Percentiles rank a stretch among this genome's conserved stretches.
Evolutionary conservation across 1,139 yeast genomes (phyloP).

Genomic region (Meyerozyma carpophila): DNA sequence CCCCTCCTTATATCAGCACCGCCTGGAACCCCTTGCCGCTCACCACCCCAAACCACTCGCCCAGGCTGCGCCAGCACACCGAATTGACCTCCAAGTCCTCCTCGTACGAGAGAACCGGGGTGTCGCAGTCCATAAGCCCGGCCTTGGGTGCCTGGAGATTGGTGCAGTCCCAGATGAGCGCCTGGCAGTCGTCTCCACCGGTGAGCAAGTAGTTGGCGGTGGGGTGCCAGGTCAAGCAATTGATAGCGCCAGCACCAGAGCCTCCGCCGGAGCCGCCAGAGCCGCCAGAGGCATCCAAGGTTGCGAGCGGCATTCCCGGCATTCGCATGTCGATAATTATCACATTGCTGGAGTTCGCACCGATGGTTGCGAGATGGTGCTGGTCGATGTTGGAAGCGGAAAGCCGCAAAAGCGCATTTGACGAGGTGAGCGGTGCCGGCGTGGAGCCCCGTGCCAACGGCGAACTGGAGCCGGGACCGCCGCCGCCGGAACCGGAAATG

Average conservation of each 20-base stretch:
- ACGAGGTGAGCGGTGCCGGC: conserved; percentile 17
- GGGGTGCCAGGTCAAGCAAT: conserved; percentile 84
- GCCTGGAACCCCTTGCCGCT: conserved; percentile 81
- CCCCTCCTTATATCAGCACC: conserved; percentile 26
- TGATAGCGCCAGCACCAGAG: conserved; percentile 48
- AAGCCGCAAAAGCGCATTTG: conserved; percentile 65
- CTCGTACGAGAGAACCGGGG: conserved; percentile 51
- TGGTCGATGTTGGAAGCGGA: conserved; percentile 81
- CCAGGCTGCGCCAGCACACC: conserved; percentile 64
- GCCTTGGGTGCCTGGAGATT: conserved; percentile 12
- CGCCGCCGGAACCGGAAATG: too few species aligned
- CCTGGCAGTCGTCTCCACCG: conserved; percentile 91
- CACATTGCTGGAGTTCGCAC: conserved; percentile 62
- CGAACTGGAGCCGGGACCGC: not conserved
- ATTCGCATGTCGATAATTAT: conserved; percentile 77
- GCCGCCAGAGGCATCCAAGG: conserved; percentile 63
- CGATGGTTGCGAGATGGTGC: conserved; percentile 72
- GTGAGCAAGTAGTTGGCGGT: conserved; percentile 59
- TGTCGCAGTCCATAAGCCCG: conserved; percentile 13
- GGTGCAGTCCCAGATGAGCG: conserved; percentile 75
- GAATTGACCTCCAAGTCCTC: conserved; percentile 70
- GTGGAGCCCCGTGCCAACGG: not conserved
- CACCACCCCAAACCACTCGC: conserved; percentile 80
- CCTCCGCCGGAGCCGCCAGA: too few species aligned
- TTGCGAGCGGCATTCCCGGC: conserved; percentile 76